phyloP scores from a whole-genome alignment of 2,329 filamentous ascomycete genomes.

The Colletotrichum musicola region DNA sequence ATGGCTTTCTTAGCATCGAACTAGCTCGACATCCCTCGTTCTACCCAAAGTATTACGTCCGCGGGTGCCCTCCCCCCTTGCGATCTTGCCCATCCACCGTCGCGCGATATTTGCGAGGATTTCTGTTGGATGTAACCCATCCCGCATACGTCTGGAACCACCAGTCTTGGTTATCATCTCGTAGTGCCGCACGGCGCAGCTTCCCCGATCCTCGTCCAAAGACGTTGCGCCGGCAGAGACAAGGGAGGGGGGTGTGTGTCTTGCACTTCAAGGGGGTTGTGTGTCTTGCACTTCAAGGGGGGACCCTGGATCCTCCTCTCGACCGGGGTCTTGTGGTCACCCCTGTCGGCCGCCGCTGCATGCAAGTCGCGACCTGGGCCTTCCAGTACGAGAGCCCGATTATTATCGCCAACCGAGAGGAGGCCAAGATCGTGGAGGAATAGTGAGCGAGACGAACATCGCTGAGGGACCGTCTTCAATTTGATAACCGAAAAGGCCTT shows the following conservation, averaged over 20 bases:
- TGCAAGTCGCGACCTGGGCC: neutral
- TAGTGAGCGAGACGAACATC: too few species aligned
- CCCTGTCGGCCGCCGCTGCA: neutral
- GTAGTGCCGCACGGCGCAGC: conserved; percentile 20
- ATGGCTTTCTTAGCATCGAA: too few species aligned
- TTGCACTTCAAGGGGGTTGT: neutral
- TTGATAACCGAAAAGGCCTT: too few species aligned
- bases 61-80: neutral
- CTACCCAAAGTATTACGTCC: too few species aligned
- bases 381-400: neutral
- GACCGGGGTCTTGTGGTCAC: neutral
- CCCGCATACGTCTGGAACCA: neutral
- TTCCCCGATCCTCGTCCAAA: conserved; percentile 17
- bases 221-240: neutral
- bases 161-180: neutral
- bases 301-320: neutral
- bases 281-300: neutral
- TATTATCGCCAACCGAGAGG: too few species aligned
- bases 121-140: conserved; percentile 13
- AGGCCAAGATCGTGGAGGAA: too few species aligned
- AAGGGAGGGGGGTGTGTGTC: neutral
- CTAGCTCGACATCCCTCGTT: too few species aligned
- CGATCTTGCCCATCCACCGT: neutral
- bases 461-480: too few species aligned
- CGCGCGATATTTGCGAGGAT: neutral